Base-by-base conservation (phyloP, 2,329 filamentous ascomycete genomes). In the Aspergillus arachidicola region DNA sequence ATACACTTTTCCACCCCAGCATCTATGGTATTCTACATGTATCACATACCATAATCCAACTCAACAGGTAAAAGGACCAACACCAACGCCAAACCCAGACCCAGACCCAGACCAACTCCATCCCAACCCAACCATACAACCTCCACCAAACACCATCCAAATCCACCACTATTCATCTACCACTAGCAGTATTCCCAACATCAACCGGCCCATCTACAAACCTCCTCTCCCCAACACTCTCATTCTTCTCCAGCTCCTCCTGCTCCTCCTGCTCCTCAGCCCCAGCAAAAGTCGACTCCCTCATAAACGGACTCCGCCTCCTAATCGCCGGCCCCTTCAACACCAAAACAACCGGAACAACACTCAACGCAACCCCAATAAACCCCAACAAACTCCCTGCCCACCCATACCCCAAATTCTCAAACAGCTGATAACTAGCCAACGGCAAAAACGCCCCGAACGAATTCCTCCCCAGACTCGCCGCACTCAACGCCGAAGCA, bases 381-480 rank as follows among this genome's bases (percentile, higher is more conserved):
- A 82, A 81, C 0, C 80, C 82, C 1, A 83, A 68, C 34, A 83
- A 60, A 0, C 73, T 78, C 0, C 77, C 76, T 6, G 80, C 81
- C 80, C 80, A 82, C 1, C 76, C 76, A 61, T 76, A 81, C 0
- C 79, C 79, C 9, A 83, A 64, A 1, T 73, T 78, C 4, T 73
- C 61, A 51, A 80, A 82, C 1, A 82, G 68, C 21, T 74, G 63
- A 16, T 75, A 79, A 1, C 80, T 79, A 0, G 79, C 80, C 0
- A 84, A 71, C 0, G 82, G 82, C 14, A 84, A 66, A 12, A 81
- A 83, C 0, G 80, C 81, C 7, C 79, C 82, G n/a, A 84, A 77
- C 0, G 74, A 62, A 60, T 81, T 83, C 7, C 82, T 72, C 0
- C 82, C 75, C 5, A 84, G 71, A 0, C 80, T 81, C 2, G 81